phyloP scores from a whole-genome alignment of 73 alveolate genomes.

The Durusdinium trenchii region DNA sequence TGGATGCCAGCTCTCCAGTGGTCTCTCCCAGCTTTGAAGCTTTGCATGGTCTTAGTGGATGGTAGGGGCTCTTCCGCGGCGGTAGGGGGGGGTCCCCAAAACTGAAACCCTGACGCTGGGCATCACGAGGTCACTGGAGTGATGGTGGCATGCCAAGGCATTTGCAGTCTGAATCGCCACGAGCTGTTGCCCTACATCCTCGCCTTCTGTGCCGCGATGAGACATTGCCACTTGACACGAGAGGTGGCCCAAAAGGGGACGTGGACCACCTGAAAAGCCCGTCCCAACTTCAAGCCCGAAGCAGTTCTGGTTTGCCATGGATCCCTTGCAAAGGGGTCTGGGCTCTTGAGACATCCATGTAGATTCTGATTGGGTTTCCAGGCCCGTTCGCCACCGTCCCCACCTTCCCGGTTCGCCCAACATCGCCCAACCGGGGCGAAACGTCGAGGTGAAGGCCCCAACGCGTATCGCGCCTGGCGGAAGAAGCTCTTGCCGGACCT shows the following conservation, averaged over 20 bases:
- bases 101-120: no score
- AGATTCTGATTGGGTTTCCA: not conserved
- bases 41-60: no score
- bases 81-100: no score
- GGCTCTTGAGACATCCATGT: not conserved
- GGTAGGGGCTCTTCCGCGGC: no score
- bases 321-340: not conserved
- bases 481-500: constrained; percentile 13
- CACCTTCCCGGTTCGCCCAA: not conserved
- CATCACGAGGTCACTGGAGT: no score
- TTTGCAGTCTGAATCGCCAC: not conserved
- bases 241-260: not conserved
- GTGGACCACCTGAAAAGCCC: no score
- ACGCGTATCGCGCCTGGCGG: constrained; percentile 48
- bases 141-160: not conserved
- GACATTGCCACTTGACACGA: not conserved
- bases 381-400: not conserved
- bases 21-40: no score
- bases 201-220: not conserved
- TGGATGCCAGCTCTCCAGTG: no score
- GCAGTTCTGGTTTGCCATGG: no score
- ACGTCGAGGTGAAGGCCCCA: constrained; percentile 14
- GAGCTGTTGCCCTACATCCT: not conserved
- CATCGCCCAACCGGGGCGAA: not conserved
- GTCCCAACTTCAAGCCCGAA: no score